Evolutionary conservation across 2,329 filamentous ascomycete species (phyloP), one percentile per base, ranked within the genome.

Genomic region (Acephala macrosclerotiorum): DNA sequence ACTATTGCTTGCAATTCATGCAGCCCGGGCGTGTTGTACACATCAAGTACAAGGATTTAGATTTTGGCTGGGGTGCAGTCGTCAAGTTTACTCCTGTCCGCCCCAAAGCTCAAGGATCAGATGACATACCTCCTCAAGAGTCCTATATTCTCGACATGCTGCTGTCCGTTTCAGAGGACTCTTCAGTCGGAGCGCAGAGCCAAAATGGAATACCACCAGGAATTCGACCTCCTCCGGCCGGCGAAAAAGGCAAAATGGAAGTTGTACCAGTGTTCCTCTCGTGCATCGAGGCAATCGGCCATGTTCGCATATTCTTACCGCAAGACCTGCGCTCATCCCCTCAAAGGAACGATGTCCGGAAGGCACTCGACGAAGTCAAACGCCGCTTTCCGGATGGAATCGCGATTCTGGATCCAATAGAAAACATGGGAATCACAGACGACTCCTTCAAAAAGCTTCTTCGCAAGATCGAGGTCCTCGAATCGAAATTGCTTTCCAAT

Each of bases 1-100:
- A 90, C 70, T 91, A 98, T 80, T 93, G 91, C 73, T 78, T 95
- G 40, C 89, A 91, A 57, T 99, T 93, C 77, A 82, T 99, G 75
- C 92, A 97, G 73, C 85, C 90, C 14, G 96, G 96, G n/a, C 91
- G 96, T 12, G 80, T 98, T 42, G 89, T 99, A 36, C 90, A 91
- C 70, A 90, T 99, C 74, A 95, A 94, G 77, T 89, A 94, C 76
- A 85, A 83, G 66, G 89, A 91, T 29, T 80, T 88, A 68, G 94
- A 98, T 77, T 99, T 97, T 78, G 95, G 94, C 63, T 99, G 96
- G 96, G 96, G 96, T 61, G 91, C 94, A 0, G 88, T 98, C 22
- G 87, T 96, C 56, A 91, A 93, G 73, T 91, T 89, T 72, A 86
- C 85, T 0, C 80, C 84, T 60, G 89, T 93, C 62, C 89, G 87